These are phyloP conservation scores for Ascobolus immersus DNA, from an alignment of 495 filamentous ascomycete species.

Conservation along the genomic window DNA sequence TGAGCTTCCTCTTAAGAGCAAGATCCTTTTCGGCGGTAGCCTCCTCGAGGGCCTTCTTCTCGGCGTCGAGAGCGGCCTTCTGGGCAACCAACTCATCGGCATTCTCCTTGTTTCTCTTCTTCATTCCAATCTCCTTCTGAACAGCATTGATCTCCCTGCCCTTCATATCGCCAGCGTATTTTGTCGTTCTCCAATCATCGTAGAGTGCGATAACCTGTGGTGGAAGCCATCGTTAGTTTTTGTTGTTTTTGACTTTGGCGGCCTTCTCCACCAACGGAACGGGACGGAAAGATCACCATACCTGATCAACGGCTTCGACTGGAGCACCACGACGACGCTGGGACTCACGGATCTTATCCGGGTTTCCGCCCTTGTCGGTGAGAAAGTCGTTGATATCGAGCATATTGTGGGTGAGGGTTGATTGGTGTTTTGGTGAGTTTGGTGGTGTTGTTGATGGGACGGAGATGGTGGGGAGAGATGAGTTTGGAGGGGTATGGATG, in stretches of 20 bases:
- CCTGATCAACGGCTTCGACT: conserved; percentile 65
- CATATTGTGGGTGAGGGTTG: no score
- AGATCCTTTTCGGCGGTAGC: conserved; percentile 46
- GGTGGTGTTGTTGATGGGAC: no score
- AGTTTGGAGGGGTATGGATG: no score
- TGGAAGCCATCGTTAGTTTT: no score
- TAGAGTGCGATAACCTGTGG: conserved; percentile 67
- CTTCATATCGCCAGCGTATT: conserved; percentile 58
- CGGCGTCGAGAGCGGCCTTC: conserved; percentile 49
- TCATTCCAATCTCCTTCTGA: conserved; percentile 69
- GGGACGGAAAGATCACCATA: no score
- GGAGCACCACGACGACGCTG: conserved; percentile 57
- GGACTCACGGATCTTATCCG: conserved; percentile 66
- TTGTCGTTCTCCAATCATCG: conserved; percentile 61
- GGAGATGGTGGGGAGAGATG: no score
- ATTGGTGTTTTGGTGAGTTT: no score
- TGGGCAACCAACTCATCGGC: conserved; percentile 44
- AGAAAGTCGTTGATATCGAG: conserved; percentile 65
- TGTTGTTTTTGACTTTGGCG: no score
- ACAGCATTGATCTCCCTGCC: conserved; percentile 60
- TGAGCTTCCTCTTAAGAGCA: conserved; percentile 47
- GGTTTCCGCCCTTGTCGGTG: conserved; percentile 65
- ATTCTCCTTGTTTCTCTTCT: conserved; percentile 89
- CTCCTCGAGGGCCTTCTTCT: conserved; percentile 54
- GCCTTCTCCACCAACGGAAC: no score